Evolutionary conservation across 768 basidiomycete genomes (phyloP), one percentile per base, ranked within the genome.

Genomic region (Boletus eberwhitei): DNA sequence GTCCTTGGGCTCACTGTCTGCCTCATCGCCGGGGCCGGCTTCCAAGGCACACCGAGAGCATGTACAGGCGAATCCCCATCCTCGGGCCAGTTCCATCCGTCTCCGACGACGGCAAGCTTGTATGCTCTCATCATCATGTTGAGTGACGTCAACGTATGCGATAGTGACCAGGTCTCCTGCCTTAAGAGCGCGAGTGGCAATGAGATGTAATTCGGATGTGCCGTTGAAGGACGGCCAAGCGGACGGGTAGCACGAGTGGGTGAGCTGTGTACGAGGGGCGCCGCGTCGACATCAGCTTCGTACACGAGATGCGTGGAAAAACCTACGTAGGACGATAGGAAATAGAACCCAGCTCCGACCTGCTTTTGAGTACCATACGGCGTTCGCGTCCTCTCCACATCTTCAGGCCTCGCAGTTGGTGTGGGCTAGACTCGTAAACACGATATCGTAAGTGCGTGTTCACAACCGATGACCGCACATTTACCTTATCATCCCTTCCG

Each of bases 21-120:
- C 36, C 52, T 67, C 67, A 47, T 62, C 59, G 14, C 54, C 52
- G 31, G 67, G 59, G 17, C 69, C 65, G 6, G 68, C 78, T 67
- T 93, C 90, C 50, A 72, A 74, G 36, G 70, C 64, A 65, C 91
- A 93, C 41, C 82, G 79, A 50, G 76, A 70, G 66, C 91, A 93
- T 47, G 74, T 69, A 64, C 91, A 93, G 12, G 87, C 83, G 66
- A 93, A 91, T 53, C 79, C 77, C 91, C 91, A 93, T 34, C 91
- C 90, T 40, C 87, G 79, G 22, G 81, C 88, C 36, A 93, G 79
- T 74, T 90, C 88, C 61, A 77, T 75, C 32, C 91, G 79, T 58
- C 90, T 75, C 41, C 87, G 77, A 52, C 82, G 76, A 52, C 87
- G 77, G 48, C 84, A 82, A 29, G 86, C 83, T 3, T 72, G 67